Evolutionary conservation across 2,329 filamentous ascomycete genomes (phyloP).

Genomic region (Calonectria crousiana): DNA sequence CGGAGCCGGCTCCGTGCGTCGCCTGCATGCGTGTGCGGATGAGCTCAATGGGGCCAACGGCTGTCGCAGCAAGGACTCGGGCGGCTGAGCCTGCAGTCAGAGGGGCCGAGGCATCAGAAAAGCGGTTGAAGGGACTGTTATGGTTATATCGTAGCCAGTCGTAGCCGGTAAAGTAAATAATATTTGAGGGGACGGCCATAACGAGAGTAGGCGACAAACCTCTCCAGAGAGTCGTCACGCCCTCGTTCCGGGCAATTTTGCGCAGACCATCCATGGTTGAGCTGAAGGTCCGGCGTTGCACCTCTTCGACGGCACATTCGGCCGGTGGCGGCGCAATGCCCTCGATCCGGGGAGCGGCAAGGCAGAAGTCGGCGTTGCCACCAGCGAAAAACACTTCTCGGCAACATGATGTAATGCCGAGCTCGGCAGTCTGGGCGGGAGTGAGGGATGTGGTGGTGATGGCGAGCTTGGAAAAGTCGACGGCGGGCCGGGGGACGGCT

Average conservation of each 20-base stretch:
- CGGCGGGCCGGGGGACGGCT: conserved; percentile 60
- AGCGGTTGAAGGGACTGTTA: conserved; percentile 76
- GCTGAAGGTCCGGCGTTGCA: conserved; percentile 84
- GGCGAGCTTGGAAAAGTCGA: conserved; percentile 68
- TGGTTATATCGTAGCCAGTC: conserved; percentile 88
- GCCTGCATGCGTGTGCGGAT: conserved; percentile 94
- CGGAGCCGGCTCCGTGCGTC: conserved; percentile 67
- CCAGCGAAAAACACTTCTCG: conserved; percentile 97
- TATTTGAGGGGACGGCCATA: conserved; percentile 95
- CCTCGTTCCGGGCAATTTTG: conserved; percentile 96
- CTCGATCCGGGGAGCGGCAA: conserved; percentile 73
- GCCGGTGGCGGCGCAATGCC: conserved; percentile 59
- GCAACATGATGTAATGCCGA: conserved; percentile 95
- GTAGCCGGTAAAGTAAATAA: conserved; percentile 99
- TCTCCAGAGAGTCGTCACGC: conserved; percentile 87
- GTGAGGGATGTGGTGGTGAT: conserved; percentile 70
- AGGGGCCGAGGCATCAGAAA: conserved; percentile 80
- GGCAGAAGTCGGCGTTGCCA: conserved; percentile 83
- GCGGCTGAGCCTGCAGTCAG: conserved; percentile 84
- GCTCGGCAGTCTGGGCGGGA: conserved; percentile 79
- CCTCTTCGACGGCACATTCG: conserved; percentile 90
- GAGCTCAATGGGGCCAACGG: conserved; percentile 92
- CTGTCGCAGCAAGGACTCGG: conserved; percentile 82
- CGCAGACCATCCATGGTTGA: conserved; percentile 92
- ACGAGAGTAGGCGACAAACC: conserved; percentile 93